A percentile compares a stretch with the other conserved stretches of the same genome.
Conservation (phyloP, 352 stramenopile genomes). For the Phytophthora colocasiae region DNA sequence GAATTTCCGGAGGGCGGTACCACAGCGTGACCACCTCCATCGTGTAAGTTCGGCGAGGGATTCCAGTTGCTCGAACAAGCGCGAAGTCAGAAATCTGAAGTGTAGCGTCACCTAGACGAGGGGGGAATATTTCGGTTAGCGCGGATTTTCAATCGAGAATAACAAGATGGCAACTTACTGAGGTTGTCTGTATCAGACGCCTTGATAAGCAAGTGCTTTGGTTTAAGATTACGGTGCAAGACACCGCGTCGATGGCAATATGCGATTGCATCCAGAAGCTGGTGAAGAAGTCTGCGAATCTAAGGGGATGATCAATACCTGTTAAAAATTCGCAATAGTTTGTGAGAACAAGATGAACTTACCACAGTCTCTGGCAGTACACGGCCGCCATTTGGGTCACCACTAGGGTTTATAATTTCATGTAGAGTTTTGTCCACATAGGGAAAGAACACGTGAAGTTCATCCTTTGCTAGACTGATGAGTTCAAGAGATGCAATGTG, state of each 20-base stretch:
- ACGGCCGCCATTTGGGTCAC: conserved; percentile 79
- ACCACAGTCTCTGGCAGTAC: conserved; percentile 80
- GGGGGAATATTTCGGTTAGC: neutral
- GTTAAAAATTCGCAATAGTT: conserved; percentile 9
- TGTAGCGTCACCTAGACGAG: conserved; percentile 57
- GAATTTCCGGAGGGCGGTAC: conserved; percentile 91
- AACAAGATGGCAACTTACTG: conserved; percentile 39
- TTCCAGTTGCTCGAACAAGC: conserved; percentile 85
- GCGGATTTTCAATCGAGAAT: too few relatives aligned
- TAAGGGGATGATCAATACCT: conserved; percentile 16
- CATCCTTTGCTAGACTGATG: conserved; percentile 87
- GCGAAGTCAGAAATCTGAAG: conserved; percentile 91
- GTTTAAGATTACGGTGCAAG: conserved; percentile 91
- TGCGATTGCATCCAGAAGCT: conserved; percentile 88
- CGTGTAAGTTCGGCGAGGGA: conserved; percentile 90
- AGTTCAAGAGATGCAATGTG: conserved; percentile 90
- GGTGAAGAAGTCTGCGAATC: conserved; percentile 84
- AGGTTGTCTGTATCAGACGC: conserved; percentile 66
- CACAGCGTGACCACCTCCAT: conserved; percentile 93
- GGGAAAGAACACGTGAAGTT: conserved; percentile 92
- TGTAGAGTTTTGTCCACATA: conserved; percentile 92
- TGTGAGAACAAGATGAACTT: conserved; percentile 23
- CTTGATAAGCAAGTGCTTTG: conserved; percentile 90
- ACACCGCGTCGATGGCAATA: conserved; percentile 90
- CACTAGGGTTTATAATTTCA: conserved; percentile 91